Base-by-base conservation (phyloP, 2,329 filamentous ascomycete genomes). In the Diaporthe sp. region DNA sequence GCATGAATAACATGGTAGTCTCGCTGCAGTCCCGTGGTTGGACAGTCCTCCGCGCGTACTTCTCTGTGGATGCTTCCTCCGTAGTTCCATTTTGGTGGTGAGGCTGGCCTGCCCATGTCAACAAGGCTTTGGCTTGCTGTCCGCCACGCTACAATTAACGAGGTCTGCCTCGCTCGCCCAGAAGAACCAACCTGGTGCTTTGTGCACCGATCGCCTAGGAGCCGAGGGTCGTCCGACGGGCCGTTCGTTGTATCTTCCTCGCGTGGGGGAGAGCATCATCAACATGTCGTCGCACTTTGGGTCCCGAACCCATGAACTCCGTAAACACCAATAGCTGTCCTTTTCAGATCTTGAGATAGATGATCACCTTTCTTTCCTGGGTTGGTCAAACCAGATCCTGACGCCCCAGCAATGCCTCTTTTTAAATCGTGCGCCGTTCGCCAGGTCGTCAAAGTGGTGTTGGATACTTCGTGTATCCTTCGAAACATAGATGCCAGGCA, bases 401-500 rank as follows among this genome's bases (percentile, higher is more conserved):
- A 75, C 73, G 65, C 73, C 73, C 65, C 70, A 61, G 72, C 58
- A 70, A 71, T 73, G 71, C 72, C 66, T 69, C 71, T 72, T 72
- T 66, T 55, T 61, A 70, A 70, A 59, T 72, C 73, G 50, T 71
- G 71, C 73, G 73, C 75, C 70, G 51, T 76, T 75, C 73, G 70
- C 75, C 75, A 70, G 73, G 63, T 73, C 70, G 51, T 73, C 63
- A 56, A 72, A 72, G 65, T 63, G 73, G 51, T n/a, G n/a, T 59
- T 53, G 42, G 59, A 72, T 66, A 66, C 32, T 47, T 51, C 22
- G 51, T 51, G 55, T 71, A 56, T 71, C 70, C 71, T 61, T 73
- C 44, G 56, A 69, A 72, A 55, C 44, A 32, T 70, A 70, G 50
- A 65, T 71, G 47, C 51, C 53, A 63, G 59, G 56, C 61, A 69